Evolutionary conservation across 257 asterid species (phyloP).

Genomic region (Solanum medicagineum): DNA sequence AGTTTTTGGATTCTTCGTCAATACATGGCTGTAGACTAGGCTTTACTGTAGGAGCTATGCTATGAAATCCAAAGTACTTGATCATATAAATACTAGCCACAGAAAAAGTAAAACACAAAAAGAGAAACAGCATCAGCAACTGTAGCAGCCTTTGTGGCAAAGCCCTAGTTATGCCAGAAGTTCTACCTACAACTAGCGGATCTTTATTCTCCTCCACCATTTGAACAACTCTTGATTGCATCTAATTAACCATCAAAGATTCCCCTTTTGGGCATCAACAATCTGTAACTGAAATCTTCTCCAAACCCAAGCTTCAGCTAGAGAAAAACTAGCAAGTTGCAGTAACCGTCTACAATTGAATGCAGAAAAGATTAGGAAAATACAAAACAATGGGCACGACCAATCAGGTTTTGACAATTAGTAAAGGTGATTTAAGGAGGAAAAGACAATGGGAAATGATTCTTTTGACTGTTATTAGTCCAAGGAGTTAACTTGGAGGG

Average conservation of each 20-base stretch:
- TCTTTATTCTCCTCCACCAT: constrained; percentile 45
- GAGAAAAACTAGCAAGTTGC: background rate
- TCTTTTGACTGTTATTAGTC: background rate
- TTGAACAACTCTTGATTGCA: constrained; percentile 2
- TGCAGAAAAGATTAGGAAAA: background rate
- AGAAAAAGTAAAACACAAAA: constrained; percentile 25
- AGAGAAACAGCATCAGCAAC: constrained; percentile 23
- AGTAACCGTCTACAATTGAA: background rate
- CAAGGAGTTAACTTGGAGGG: background rate
- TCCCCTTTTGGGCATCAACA: background rate
- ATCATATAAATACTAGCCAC: constrained; percentile 29
- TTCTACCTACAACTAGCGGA: constrained; percentile 8
- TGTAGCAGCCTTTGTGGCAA: constrained; percentile 27
- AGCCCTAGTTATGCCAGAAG: constrained; percentile 24
- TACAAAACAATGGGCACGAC: background rate
- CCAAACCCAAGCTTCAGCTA: background rate
- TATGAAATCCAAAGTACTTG: constrained; percentile 18
- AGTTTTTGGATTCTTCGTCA: constrained; percentile 6
- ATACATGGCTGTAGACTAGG: constrained; percentile 24
- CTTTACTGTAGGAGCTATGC: constrained; percentile 5
- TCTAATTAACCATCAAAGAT: background rate
- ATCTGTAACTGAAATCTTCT: background rate
- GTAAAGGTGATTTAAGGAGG: background rate
- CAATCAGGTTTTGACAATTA: background rate
- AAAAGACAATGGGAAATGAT: background rate